phyloP scores from a whole-genome alignment of 2,329 filamentous ascomycete species.

The Ophiostoma ulmi region DNA sequence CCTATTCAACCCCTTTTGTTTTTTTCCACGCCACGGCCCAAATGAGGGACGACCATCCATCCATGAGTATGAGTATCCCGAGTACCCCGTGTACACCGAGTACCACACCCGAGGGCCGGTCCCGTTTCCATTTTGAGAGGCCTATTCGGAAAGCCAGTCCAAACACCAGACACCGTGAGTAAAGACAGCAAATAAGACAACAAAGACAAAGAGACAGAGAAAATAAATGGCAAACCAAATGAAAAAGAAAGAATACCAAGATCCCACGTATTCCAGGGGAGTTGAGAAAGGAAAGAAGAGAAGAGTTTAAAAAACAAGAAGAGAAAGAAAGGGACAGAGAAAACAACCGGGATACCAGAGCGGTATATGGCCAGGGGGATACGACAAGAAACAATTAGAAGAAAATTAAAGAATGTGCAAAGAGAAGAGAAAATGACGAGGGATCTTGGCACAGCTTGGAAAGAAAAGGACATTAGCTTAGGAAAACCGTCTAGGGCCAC shows the following conservation, averaged over 20 bases:
- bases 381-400: not conserved
- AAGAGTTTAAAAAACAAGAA: not conserved
- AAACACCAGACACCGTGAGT: constrained; percentile 15
- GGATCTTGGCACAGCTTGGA: not conserved
- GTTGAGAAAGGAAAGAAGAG: not conserved
- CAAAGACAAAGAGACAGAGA: not conserved
- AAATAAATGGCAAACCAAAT: not conserved
- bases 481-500: constrained; percentile 43
- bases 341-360: not conserved
- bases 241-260: constrained; percentile 2
- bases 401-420: not conserved
- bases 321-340: not conserved
- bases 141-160: constrained; percentile 3
- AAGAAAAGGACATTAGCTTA: constrained; percentile 30
- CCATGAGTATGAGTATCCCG: not conserved
- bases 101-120: not conserved
- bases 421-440: not conserved
- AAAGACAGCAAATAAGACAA: constrained; percentile 6
- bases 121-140: constrained; percentile 4
- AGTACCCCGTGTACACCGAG: not conserved
- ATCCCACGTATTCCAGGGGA: not conserved
- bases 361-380: not conserved
- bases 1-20: not conserved
- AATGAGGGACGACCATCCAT: constrained; percentile 7
- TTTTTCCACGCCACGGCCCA: constrained; percentile 3